Evolutionary conservation across 345 rosid species (phyloP), one percentile per base, ranked within the genome.

Genomic region (Euphorbia tirucalli): DNA sequence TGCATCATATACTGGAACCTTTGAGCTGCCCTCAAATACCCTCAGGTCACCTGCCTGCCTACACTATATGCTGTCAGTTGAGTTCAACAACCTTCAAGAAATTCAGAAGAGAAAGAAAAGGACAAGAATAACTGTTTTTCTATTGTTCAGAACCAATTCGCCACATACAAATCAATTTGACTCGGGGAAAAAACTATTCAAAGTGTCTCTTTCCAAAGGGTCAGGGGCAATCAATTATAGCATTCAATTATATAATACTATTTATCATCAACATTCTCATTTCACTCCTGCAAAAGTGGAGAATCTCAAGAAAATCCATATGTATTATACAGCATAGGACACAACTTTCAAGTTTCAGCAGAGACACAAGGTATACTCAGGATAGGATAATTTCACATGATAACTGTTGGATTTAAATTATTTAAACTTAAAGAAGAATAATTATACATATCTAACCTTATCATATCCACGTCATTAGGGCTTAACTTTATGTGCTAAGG

Each of bases 301-400:
- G 75, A 72, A 54, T 54, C 56, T 39, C 41, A 2, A n/a, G 41
- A 52, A 37, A 72, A 63, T 71, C 75, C 75, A 52, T 35, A 28
- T 28, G 35, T 24, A 28, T 28, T 5, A 11, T 25, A 37, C 52
- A 35, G 39, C 39, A 35, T n/a, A 30, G 28, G 16, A 62, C 60
- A 49, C 15, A 61, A 18, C 18, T 35, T 61, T 24, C 11, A 61
- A 16, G 15, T 35, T 61, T 44, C 21, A 41, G 25, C 32, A 52
- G 32, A 35, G 69, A 8, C n/a, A 21, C 28, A 46, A 48, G 41
- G 9, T 15, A 44, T 37, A 39, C n/a, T 24, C 4, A 46, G 24
- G 5, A 65, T 27, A 44, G 39, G 39, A 65, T 32, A 65, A 64
- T 64, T 64, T 65, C 69, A 65, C 37, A 65, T 65, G 70, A 48